These are phyloP conservation scores for Stentor coeruleus DNA, from an alignment of 73 alveolate species.

Conservation along the genomic window DNA sequence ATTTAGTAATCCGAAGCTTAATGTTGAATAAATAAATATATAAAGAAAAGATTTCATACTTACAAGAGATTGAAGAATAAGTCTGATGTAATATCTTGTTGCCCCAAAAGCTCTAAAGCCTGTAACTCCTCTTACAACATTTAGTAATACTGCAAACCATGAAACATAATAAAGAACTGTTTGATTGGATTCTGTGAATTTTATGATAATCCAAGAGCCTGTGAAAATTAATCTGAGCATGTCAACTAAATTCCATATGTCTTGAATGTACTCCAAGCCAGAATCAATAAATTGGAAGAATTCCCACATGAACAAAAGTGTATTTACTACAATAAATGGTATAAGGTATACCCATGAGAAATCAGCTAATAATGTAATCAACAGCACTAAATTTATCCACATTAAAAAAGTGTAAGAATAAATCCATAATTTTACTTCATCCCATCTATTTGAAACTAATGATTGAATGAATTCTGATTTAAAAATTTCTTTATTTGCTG, in stretches of 20 bases:
- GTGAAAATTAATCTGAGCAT: background rate
- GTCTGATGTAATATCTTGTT: background rate
- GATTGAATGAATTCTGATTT: background rate
- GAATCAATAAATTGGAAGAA: background rate
- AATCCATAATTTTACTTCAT: background rate
- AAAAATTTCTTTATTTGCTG: background rate
- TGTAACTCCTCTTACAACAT: background rate
- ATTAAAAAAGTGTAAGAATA: background rate
- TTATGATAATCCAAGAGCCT: background rate
- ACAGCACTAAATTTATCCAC: background rate
- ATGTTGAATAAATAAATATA: too few relatives aligned
- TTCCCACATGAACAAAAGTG: background rate
- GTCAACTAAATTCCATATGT: background rate
- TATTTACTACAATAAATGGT: background rate
- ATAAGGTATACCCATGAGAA: background rate
- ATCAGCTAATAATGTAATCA: background rate
- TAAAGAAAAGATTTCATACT: background rate
- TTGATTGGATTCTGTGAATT: background rate
- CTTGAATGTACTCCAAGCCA: background rate
- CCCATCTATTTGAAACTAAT: background rate
- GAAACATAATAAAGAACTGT: background rate
- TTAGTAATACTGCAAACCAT: background rate
- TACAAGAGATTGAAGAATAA: background rate
- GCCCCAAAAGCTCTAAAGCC: background rate
- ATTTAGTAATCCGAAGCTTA: too few relatives aligned